Percentiles rank a stretch among this genome's conserved stretches.
Conservation (phyloP, 768 basidiomycete genomes). For the Neoboletus magnificus region DNA sequence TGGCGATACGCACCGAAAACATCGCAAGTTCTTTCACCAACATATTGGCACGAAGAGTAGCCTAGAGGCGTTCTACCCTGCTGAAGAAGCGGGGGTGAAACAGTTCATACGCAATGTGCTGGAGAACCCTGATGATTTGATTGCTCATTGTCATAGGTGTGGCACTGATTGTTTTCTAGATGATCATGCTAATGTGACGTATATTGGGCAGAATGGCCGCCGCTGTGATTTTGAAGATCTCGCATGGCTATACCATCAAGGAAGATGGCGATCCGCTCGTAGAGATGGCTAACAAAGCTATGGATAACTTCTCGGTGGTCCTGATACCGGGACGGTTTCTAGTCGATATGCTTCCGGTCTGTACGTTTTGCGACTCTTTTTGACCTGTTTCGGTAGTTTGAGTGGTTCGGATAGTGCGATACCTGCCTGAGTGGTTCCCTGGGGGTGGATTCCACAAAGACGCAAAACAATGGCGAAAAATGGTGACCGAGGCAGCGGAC, state of each 20-base stretch:
- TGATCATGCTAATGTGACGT: not conserved
- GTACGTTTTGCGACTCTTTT: not conserved
- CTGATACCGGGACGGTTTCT: slow-evolving; percentile 7
- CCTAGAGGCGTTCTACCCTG: not conserved
- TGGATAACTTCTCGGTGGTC: slow-evolving; percentile 9
- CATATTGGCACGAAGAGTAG: slow-evolving; percentile 8
- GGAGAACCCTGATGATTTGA: slow-evolving; percentile 1
- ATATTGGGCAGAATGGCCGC: slow-evolving; percentile 30
- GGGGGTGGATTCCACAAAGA: slow-evolving; percentile 17
- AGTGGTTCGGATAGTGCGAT: slow-evolving; percentile 1
- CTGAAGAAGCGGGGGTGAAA: slow-evolving; percentile 1
- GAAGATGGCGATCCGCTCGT: slow-evolving; percentile 33
- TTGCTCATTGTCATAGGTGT: slow-evolving; percentile 6
- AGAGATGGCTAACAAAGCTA: slow-evolving; percentile 23
- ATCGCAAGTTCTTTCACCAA: slow-evolving; percentile 6
- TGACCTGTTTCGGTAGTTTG: not conserved
- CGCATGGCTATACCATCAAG: slow-evolving; percentile 36
- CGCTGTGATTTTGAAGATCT: slow-evolving; percentile 32
- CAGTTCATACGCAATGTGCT: slow-evolving; percentile 2
- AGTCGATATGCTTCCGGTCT: slow-evolving; percentile 7
- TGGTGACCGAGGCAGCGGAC: not conserved
- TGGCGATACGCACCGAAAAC: slow-evolving; percentile 1
- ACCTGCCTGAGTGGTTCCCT: slow-evolving; percentile 23
- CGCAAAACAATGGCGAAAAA: slow-evolving; percentile 2
- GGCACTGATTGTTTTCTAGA: not conserved